phyloP scores from a whole-genome alignment of 2,329 filamentous ascomycete species.

The Daldinia sp. region DNA sequence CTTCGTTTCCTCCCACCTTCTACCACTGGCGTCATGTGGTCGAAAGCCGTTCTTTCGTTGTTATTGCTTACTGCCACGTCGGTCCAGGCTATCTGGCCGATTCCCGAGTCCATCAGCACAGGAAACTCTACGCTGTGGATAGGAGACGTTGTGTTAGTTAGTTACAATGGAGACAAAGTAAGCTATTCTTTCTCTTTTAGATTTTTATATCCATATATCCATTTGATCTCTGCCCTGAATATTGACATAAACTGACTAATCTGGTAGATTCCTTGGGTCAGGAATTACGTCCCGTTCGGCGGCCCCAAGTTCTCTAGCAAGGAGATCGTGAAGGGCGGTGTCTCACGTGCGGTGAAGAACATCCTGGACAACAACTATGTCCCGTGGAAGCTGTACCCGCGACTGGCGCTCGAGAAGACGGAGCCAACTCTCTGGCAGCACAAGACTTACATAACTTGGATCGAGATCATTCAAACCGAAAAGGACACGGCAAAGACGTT shows the following conservation, averaged over 20 bases:
- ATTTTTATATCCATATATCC: conserved; percentile 21
- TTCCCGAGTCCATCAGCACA: conserved; percentile 59
- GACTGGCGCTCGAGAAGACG: conserved; percentile 63
- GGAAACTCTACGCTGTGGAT: conserved; percentile 64
- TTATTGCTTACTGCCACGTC: conserved; percentile 53
- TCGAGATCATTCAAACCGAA: conserved; percentile 68
- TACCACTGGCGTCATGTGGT: conserved; percentile 36
- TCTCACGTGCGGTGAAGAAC: conserved; percentile 67
- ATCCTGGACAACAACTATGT: conserved; percentile 75
- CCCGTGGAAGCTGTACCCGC: conserved; percentile 79
- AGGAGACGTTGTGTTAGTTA: conserved; percentile 59
- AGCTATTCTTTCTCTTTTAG: conserved; percentile 47
- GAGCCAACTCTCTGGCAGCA: conserved; percentile 63
- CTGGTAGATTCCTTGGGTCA: conserved; percentile 58
- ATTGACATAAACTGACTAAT: conserved; percentile 44
- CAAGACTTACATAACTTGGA: conserved; percentile 62
- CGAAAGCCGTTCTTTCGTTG: conserved; percentile 48
- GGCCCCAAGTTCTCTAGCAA: conserved; percentile 56
- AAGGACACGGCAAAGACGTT: conserved; percentile 62
- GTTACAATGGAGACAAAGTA: conserved; percentile 67
- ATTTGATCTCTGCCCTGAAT: background rate
- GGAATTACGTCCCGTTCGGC: conserved; percentile 53
- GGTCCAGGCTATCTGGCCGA: conserved; percentile 65
- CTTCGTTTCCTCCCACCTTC: conserved; percentile 16
- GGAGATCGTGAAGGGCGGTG: conserved; percentile 63